A percentile compares a stretch with the other conserved stretches of the same genome.
Conservation (phyloP, 2,329 filamentous ascomycete genomes). For the Aspergillus fructus region DNA sequence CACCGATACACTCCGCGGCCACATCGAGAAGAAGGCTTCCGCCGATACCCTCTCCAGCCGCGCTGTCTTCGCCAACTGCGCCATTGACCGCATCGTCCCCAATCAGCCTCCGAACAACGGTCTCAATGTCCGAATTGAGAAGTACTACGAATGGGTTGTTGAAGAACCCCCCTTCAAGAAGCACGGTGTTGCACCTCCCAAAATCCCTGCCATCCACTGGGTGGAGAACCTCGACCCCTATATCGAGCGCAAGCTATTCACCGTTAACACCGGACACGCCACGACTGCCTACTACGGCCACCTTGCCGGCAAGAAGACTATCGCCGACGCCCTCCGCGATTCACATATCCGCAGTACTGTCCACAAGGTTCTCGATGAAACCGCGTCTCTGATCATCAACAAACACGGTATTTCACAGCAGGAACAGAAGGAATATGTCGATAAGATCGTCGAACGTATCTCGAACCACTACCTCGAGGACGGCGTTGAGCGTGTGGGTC, state of each 20-base stretch:
- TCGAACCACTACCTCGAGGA: constrained; percentile 92
- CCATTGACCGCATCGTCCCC: constrained; percentile 96
- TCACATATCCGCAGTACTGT: constrained; percentile 77
- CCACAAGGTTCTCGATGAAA: constrained; percentile 77
- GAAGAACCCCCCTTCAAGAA: constrained; percentile 81
- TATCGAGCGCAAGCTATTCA: constrained; percentile 99
- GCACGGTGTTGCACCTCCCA: constrained; percentile 59
- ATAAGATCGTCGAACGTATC: constrained; percentile 89
- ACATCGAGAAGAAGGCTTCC: constrained; percentile 77
- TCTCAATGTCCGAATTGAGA: constrained; percentile 91
- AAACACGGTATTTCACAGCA: constrained; percentile 77
- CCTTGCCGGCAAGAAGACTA: constrained; percentile 78
- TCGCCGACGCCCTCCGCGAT: constrained; percentile 85
- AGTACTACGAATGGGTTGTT: constrained; percentile 99
- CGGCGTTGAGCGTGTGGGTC: constrained; percentile 89
- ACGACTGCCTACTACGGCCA: constrained; percentile 95
- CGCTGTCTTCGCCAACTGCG: constrained; percentile 92
- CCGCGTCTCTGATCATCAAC: constrained; percentile 76
- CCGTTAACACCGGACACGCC: constrained; percentile 97
- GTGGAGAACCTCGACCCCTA: constrained; percentile 88
- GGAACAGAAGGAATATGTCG: constrained; percentile 82
- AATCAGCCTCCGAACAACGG: constrained; percentile 78
- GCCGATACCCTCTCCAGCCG: constrained; percentile 66
- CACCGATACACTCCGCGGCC: constrained; percentile 79
- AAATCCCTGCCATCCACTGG: constrained; percentile 87